Conservation (phyloP, 1,284 basidiomycete species). For the Sporisorium iseilematis-ciliati region DNA sequence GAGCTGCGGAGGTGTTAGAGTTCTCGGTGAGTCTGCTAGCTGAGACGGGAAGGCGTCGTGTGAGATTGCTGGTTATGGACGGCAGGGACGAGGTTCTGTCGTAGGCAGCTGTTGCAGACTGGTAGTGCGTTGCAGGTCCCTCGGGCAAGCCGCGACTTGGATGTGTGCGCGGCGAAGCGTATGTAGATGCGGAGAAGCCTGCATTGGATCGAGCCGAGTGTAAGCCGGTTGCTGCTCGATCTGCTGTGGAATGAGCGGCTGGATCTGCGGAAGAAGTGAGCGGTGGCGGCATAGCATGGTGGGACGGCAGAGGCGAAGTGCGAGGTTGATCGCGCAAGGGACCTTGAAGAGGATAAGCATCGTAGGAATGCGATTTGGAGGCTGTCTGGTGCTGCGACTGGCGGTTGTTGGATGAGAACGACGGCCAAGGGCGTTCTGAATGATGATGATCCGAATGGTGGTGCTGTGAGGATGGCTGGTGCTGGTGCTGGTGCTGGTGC, state of each 20-base stretch:
- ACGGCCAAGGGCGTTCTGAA: slow-evolving; percentile 17
- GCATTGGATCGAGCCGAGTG: slow-evolving; percentile 7
- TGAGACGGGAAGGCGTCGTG: slow-evolving; percentile 34
- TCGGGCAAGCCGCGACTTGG: slow-evolving; percentile 18
- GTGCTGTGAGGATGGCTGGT: slow-evolving; percentile 1
- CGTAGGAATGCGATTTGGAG: slow-evolving; percentile 3
- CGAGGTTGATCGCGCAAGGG: slow-evolving; percentile 27
- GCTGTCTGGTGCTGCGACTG: slow-evolving; percentile 9
- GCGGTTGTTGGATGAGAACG: slow-evolving; percentile 8
- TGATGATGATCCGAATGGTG: slow-evolving; percentile 6
- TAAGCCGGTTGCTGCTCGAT: slow-evolving; percentile 3
- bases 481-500: background rate
- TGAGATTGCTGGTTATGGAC: slow-evolving; percentile 6
- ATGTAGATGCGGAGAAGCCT: slow-evolving; percentile 6
- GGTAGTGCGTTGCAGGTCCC: slow-evolving; percentile 1
- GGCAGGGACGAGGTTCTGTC: slow-evolving; percentile 17
- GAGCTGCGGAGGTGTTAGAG: background rate
- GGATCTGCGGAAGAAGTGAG: slow-evolving; percentile 5
- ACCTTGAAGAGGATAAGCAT: slow-evolving; percentile 31
- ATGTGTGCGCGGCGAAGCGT: slow-evolving; percentile 17
- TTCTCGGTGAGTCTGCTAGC: slow-evolving; percentile 31
- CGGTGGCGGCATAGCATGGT: slow-evolving; percentile 21
- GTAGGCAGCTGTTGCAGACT: slow-evolving; percentile 9
- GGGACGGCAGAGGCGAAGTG: slow-evolving; percentile 22
- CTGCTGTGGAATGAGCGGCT: background rate